Conservation (phyloP, 208 protist species). For the Vickermania spadyakhi region DNA sequence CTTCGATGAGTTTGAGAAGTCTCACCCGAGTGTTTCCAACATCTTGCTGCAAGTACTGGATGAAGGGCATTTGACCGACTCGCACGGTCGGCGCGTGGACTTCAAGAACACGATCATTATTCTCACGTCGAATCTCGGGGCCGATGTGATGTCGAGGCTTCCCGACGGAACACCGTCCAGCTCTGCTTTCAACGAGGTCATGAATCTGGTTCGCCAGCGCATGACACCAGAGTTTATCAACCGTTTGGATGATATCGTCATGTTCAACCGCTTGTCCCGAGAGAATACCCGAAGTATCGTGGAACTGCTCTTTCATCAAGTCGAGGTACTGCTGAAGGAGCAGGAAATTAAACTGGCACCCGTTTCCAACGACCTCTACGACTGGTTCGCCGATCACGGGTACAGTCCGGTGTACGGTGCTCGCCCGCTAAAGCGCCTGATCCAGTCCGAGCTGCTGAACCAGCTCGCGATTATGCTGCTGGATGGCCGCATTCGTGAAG, state of each 20-base stretch:
- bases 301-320: conserved; percentile 75
- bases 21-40: conserved; percentile 95
- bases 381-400: conserved; percentile 69
- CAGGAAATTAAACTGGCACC: conserved; percentile 73
- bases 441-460: conserved; percentile 91
- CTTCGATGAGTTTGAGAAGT: conserved; percentile 99
- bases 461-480: conserved; percentile 87
- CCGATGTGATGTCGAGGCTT: conserved; percentile 73
- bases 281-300: conserved; percentile 87
- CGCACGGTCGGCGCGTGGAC: conserved; percentile 93
- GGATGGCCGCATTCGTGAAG: conserved; percentile 65
- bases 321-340: conserved; percentile 69
- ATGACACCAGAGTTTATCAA: conserved; percentile 98
- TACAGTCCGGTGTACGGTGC: conserved; percentile 95
- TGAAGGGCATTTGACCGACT: conserved; percentile 97
- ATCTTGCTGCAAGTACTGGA: conserved; percentile 98
- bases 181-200: conserved; percentile 63
- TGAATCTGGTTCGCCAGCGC: conserved; percentile 74
- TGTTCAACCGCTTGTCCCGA: conserved; percentile 91
- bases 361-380: conserved; percentile 47
- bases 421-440: conserved; percentile 89
- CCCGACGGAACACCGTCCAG: conserved; percentile 46
- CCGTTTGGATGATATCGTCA: conserved; percentile 96
- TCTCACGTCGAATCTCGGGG: conserved; percentile 96
- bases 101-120: conserved; percentile 98